Evolutionary conservation across 148 eudicot genomes (phyloP).

Genomic region (Nepenthes gracilis): DNA sequence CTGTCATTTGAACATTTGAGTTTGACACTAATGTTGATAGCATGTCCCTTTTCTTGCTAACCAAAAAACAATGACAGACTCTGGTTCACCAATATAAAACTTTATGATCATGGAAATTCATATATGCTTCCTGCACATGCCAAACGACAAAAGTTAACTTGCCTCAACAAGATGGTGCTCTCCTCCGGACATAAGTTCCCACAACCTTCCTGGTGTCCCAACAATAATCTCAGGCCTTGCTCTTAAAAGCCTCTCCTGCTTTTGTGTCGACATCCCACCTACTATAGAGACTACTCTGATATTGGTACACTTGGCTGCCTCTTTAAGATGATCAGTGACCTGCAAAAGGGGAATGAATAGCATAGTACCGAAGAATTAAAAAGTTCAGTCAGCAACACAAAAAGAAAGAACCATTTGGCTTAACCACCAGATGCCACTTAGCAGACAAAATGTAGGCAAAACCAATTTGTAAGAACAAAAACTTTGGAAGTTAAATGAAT

Average conservation of each 20-base stretch:
- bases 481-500: too few relatives aligned
- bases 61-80: not conserved
- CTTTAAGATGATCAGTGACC: slow-evolving; percentile 90
- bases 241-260: slow-evolving; percentile 89
- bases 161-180: slow-evolving; percentile 87
- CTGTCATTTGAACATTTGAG: too few relatives aligned
- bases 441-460: too few relatives aligned
- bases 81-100: not conserved
- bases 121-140: not conserved
- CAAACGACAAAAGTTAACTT: slow-evolving; percentile 17
- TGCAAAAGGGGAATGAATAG: slow-evolving; percentile 11
- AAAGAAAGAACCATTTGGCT: slow-evolving; percentile 1
- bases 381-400: not conserved
- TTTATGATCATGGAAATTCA: not conserved
- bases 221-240: slow-evolving; percentile 87
- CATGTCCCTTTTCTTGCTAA: not conserved
- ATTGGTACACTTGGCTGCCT: slow-evolving; percentile 54
- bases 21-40: too few relatives aligned
- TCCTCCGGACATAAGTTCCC: slow-evolving; percentile 99
- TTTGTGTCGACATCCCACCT: slow-evolving; percentile 92
- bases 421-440: not conserved
- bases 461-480: too few relatives aligned
- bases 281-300: slow-evolving; percentile 77
- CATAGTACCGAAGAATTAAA: not conserved
- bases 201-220: slow-evolving; percentile 97